Conservation (phyloP, 2,329 filamentous ascomycete species). For the Talaromyces sp. region DNA sequence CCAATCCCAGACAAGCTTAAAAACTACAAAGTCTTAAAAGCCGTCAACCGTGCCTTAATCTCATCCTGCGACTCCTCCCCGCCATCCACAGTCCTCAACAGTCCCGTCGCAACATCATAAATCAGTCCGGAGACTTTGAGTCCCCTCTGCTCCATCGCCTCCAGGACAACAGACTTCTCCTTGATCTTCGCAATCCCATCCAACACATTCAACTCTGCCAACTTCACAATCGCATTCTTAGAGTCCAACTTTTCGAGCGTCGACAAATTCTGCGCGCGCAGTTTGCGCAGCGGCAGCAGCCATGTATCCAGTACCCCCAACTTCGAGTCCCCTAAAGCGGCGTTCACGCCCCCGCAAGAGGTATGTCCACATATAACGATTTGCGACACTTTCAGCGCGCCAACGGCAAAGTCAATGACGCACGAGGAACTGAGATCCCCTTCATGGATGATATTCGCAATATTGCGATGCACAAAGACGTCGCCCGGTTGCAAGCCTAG, state of each 20-base stretch:
- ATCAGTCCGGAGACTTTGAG: constrained; percentile 75
- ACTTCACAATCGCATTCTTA: constrained; percentile 55
- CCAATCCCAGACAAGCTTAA: background rate
- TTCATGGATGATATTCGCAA: constrained; percentile 76
- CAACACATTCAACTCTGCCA: constrained; percentile 76
- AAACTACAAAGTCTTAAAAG: constrained; percentile 37
- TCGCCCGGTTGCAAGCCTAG: constrained; percentile 77
- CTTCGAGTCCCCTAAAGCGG: constrained; percentile 56
- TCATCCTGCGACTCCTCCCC: constrained; percentile 42
- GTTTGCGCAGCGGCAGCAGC: constrained; percentile 57
- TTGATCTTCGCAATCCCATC: constrained; percentile 66
- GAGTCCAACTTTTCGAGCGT: constrained; percentile 49
- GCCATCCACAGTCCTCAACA: constrained; percentile 53
- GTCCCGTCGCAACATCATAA: constrained; percentile 64
- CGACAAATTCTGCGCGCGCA: constrained; percentile 55
- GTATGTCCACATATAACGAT: constrained; percentile 64
- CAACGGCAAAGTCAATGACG: constrained; percentile 78
- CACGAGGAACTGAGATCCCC: constrained; percentile 72
- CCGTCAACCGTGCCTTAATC: constrained; percentile 39
- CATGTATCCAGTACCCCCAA: constrained; percentile 62
- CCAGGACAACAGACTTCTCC: constrained; percentile 66
- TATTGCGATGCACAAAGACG: constrained; percentile 87
- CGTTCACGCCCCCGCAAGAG: constrained; percentile 58
- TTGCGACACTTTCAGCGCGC: constrained; percentile 65
- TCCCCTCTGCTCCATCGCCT: constrained; percentile 68